A percentile compares a stretch with the other conserved stretches of the same genome.
These are phyloP conservation scores for Jacaranda mimosifolia DNA, from an alignment of 257 asterid species.

Conservation along the genomic window DNA sequence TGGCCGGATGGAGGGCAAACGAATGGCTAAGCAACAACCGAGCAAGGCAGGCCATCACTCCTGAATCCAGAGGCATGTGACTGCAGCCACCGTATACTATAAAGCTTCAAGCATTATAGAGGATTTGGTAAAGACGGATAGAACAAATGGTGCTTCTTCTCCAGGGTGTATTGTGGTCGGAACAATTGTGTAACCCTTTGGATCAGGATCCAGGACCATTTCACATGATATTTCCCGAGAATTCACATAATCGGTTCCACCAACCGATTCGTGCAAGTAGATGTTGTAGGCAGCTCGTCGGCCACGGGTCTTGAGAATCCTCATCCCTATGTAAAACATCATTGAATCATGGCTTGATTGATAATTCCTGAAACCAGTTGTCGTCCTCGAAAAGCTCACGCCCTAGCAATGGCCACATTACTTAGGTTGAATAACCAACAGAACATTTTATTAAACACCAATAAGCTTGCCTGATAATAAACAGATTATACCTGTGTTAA, in stretches of 20 bases:
- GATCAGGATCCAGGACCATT: conserved; percentile 99
- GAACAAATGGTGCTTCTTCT: conserved; percentile 99
- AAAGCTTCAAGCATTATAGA: conserved; percentile 85
- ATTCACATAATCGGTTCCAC: conserved; percentile 97
- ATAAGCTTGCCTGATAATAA: no score
- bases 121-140: conserved; percentile 94
- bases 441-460: neutral
- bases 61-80: neutral
- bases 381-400: conserved; percentile 98
- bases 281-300: conserved; percentile 96
- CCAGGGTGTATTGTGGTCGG: conserved; percentile 99
- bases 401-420: conserved; percentile 57
- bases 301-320: conserved; percentile 97
- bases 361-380: conserved; percentile 93
- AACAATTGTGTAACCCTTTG: conserved; percentile 95
- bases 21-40: conserved; percentile 36
- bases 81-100: conserved; percentile 42
- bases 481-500: conserved; percentile 76
- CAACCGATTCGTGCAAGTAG: conserved; percentile 96
- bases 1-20: conserved; percentile 29
- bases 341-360: conserved; percentile 94
- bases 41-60: conserved; percentile 23
- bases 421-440: conserved; percentile 15
- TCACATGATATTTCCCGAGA: conserved; percentile 98
- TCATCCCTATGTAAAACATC: conserved; percentile 99